Conservation (phyloP, 1,139 yeast species). For the Geotrichum cucujoidarum region DNA sequence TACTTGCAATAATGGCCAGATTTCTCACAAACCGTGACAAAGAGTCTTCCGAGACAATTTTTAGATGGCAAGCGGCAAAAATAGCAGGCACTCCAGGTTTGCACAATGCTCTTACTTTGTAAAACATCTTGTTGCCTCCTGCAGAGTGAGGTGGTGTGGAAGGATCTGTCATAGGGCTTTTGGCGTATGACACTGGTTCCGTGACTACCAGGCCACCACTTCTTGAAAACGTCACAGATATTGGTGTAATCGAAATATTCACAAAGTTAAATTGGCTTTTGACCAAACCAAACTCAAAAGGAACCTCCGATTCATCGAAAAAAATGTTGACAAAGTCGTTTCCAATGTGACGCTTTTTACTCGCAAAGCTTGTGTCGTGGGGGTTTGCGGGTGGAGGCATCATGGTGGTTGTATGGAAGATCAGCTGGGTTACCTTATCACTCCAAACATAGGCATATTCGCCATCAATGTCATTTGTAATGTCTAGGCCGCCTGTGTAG, state of each 20-base stretch:
- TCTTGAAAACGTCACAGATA: conserved; percentile 33
- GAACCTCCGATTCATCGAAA: conserved; percentile 66
- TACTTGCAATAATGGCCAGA: conserved; percentile 59
- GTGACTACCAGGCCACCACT: conserved; percentile 9
- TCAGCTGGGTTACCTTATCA: conserved; percentile 63
- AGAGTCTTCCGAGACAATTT: conserved; percentile 56
- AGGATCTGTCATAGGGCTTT: not conserved
- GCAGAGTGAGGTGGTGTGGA: not conserved
- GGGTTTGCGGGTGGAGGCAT: conserved; percentile 53
- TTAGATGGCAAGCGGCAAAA: conserved; percentile 71
- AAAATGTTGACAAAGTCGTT: conserved; percentile 76
- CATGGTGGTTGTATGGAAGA: conserved; percentile 75
- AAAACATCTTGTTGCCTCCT: conserved; percentile 36
- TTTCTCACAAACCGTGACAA: conserved; percentile 63
- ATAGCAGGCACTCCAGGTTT: conserved; percentile 70
- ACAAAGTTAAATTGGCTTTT: conserved; percentile 78
- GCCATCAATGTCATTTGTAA: conserved; percentile 65
- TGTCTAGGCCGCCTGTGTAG: conserved; percentile 79
- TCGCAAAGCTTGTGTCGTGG: conserved; percentile 45
- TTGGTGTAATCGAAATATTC: conserved; percentile 73
- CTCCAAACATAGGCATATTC: conserved; percentile 70
- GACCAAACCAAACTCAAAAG: conserved; percentile 66
- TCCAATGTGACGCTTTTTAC: conserved; percentile 81
- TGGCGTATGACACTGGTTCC: not conserved
- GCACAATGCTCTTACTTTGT: conserved; percentile 58